Evolutionary conservation across 129 eudicot species (phyloP).

Genomic region (Daucus carota): DNA sequence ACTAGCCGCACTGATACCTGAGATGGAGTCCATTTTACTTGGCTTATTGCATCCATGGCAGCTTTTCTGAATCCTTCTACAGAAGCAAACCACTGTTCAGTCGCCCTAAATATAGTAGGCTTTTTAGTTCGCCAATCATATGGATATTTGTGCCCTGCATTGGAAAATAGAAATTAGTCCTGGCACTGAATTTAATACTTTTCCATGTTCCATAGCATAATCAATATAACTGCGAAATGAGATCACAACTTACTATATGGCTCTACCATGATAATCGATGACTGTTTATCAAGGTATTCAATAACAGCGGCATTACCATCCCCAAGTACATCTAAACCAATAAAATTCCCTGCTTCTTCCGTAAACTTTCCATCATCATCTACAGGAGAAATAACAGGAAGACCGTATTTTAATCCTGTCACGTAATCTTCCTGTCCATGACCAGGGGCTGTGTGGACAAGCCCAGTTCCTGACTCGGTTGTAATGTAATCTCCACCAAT

Average conservation of each 20-base stretch:
- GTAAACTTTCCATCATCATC: constrained; percentile 85
- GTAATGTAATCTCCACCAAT: constrained; percentile 97
- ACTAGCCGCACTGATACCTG: constrained; percentile 45
- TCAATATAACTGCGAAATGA: constrained; percentile 2
- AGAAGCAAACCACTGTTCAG: constrained; percentile 99
- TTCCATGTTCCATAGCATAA: not conserved
- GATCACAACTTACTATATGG: constrained; percentile 72
- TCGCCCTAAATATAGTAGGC: constrained; percentile 98
- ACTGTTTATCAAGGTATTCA: constrained; percentile 56
- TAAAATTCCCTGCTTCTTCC: constrained; percentile 80
- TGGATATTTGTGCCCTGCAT: constrained; percentile 88
- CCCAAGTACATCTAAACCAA: constrained; percentile 80
- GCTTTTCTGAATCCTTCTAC: constrained; percentile 92
- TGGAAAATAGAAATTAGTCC: not conserved
- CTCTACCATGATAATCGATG: constrained; percentile 70
- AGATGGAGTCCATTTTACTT: constrained; percentile 81
- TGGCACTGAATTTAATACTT: not conserved
- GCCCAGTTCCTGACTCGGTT: constrained; percentile 98
- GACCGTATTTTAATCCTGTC: constrained; percentile 83
- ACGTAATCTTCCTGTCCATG: constrained; percentile 96
- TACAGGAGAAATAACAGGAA: constrained; percentile 83
- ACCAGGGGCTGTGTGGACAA: constrained; percentile 99
- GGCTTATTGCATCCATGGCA: constrained; percentile 73
- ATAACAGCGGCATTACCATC: constrained; percentile 85
- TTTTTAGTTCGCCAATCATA: constrained; percentile 99